Percentiles rank a stretch among this genome's conserved stretches.
Conservation (phyloP, 768 basidiomycete species). For the Termitomyces sp. region DNA sequence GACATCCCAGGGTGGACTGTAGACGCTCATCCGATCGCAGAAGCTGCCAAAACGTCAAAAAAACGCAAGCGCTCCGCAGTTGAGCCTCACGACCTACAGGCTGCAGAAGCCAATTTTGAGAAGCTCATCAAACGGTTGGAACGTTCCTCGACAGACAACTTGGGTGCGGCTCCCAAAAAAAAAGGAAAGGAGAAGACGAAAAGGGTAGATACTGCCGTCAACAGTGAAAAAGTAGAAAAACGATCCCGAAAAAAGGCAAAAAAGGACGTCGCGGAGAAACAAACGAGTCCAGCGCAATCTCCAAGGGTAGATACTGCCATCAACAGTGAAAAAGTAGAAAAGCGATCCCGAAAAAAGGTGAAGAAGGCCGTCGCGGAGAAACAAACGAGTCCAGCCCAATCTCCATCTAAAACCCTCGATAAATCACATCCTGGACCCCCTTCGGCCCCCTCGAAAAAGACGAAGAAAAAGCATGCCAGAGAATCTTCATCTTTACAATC, state of each 20-base stretch:
- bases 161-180: neutral
- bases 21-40: conserved; percentile 38
- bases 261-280: neutral
- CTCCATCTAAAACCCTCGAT: neutral
- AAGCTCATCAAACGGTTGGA: conserved; percentile 55
- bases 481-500: conserved; percentile 7
- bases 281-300: neutral
- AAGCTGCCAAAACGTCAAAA: conserved; percentile 37
- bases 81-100: conserved; percentile 34
- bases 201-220: neutral
- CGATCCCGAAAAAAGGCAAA: neutral
- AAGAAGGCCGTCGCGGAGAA: neutral
- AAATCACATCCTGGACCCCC: neutral
- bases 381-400: neutral
- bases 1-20: conserved; percentile 72
- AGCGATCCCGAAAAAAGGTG: neutral
- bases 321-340: neutral
- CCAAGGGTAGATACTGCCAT: neutral
- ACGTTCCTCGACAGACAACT: conserved; percentile 19
- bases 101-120: conserved; percentile 55
- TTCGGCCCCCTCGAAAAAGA: conserved; percentile 10
- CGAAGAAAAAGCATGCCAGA: conserved; percentile 6
- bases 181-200: conserved; percentile 18
- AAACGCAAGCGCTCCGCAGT: conserved; percentile 51
- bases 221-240: neutral